phyloP scores from a whole-genome alignment of 768 basidiomycete species.

The Lactarius psammicola region DNA sequence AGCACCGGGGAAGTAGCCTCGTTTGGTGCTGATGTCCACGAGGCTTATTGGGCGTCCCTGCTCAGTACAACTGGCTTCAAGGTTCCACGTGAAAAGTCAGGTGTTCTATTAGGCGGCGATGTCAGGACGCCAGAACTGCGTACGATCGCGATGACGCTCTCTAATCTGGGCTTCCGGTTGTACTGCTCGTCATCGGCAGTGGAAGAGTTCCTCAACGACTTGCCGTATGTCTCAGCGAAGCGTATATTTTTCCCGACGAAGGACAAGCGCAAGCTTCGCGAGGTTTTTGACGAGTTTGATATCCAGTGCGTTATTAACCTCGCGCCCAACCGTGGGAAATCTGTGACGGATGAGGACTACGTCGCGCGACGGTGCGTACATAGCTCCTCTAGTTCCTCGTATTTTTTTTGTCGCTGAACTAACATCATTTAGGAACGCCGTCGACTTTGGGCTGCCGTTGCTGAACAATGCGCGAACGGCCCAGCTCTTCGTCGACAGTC shows the following conservation, averaged over 20 bases:
- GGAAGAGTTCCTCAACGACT: conserved; percentile 75
- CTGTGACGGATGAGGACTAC: conserved; percentile 89
- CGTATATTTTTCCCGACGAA: conserved; percentile 95
- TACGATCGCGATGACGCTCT: conserved; percentile 73
- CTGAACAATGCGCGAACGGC: conserved; percentile 90
- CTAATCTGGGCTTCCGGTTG: conserved; percentile 91
- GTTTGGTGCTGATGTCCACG: conserved; percentile 90
- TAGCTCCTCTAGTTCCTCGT: conserved; percentile 2
- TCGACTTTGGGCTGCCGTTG: conserved; percentile 64
- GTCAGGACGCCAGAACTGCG: conserved; percentile 83
- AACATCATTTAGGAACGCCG: conserved; percentile 16
- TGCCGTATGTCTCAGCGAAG: conserved; percentile 77
- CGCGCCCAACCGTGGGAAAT: conserved; percentile 70
- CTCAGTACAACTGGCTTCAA: conserved; percentile 96
- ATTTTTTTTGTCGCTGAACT: conserved; percentile 6
- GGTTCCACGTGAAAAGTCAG: conserved; percentile 77
- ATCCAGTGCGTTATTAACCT: conserved; percentile 95
- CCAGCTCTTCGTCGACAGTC: conserved; percentile 84
- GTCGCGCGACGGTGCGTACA: conserved; percentile 79
- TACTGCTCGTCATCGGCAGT: conserved; percentile 82
- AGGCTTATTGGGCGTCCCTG: conserved; percentile 95
- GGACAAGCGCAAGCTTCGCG: conserved; percentile 92
- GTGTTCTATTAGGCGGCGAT: conserved; percentile 92
- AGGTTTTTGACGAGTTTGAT: conserved; percentile 92
- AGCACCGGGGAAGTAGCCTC: conserved; percentile 97